Evolutionary conservation across 805 yeast genomes (phyloP), one percentile per base, ranked within the genome.

Genomic region (Wickerhamomyces ciferrii): DNA sequence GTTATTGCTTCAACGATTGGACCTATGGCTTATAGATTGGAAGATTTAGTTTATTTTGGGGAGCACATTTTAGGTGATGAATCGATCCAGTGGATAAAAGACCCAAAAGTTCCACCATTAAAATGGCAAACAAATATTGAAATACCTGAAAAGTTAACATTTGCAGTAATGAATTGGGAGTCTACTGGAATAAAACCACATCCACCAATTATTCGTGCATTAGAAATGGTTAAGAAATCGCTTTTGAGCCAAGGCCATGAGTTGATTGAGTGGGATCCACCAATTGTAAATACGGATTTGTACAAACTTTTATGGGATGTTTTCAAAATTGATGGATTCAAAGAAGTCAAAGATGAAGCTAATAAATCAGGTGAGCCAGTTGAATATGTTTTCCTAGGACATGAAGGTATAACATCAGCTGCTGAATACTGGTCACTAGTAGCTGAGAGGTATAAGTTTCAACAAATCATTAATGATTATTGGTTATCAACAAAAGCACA

Each of bases 141-240:
- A 23, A 45, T 69, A 35, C 69, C 72, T 9, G 58, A 62, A 40
- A 71, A 66, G 46, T 56, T 76, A 34, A 69, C 62, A 14, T 56
- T 78, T 52, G 79, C 74, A 3, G 59, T 71, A 27, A 52, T 71
- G 42, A 54, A 53, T 11, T 69, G n/a, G n/a, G n/a, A n/a, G n/a
- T n/a, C n/a, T n/a, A n/a, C n/a, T n/a, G 68, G 47, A 81, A 78
- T 54, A 73, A 72, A 68, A 18, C 81, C 81, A 7, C 70, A 74
- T 20, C 76, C 82, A 8, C 80, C 80, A 4, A 65, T 77, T 13
- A 46, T 62, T 11, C 66, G 82, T 47, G 83, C 75, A 1, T 39
- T 80, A 46, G 58, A 69, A 19, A 55, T 54, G 9, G 65, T 64
- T 7, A 57, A 54, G 8, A 64, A 57, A 18, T 53, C 54, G 37